Percentiles rank a stretch among this genome's conserved stretches.
phyloP scores from a whole-genome alignment of 306 rosid genomes.

The Dicorynia guianensis region DNA sequence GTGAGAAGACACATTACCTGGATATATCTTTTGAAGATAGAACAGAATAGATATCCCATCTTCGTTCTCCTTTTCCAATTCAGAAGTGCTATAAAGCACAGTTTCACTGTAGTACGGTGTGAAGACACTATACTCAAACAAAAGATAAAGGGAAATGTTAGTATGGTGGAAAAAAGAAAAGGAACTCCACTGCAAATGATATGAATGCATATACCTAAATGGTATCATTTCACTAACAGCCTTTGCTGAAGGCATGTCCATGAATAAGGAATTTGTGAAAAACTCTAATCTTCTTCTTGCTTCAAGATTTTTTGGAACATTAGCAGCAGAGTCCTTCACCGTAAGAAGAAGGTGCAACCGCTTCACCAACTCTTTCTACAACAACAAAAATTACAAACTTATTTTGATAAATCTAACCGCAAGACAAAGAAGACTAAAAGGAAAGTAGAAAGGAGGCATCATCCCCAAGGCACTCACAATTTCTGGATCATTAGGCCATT shows the following conservation, averaged over 20 bases:
- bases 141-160: slow-evolving; percentile 30
- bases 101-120: slow-evolving; percentile 99
- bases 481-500: slow-evolving; percentile 90
- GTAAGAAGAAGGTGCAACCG: slow-evolving; percentile 94
- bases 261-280: slow-evolving; percentile 90
- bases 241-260: slow-evolving; percentile 95
- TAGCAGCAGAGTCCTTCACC: slow-evolving; percentile 90
- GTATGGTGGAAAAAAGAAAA: slow-evolving; percentile 9
- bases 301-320: slow-evolving; percentile 97
- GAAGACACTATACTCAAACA: slow-evolving; percentile 75
- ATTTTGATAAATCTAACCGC: slow-evolving; percentile 4
- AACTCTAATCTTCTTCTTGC: slow-evolving; percentile 96
- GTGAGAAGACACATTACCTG: slow-evolving; percentile 62
- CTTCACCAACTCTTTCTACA: slow-evolving; percentile 87
- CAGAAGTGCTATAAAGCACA: slow-evolving; percentile 85
- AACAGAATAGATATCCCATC: slow-evolving; percentile 92
- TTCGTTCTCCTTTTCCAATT: slow-evolving; percentile 87
- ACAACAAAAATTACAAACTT: slow-evolving; percentile 28
- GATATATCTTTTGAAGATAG: slow-evolving; percentile 98
- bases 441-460: not conserved
- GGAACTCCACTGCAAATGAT: slow-evolving; percentile 23
- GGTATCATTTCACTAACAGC: slow-evolving; percentile 92
- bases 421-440: not conserved
- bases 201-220: slow-evolving; percentile 67
- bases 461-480: slow-evolving; percentile 60